Evolutionary conservation across 1,284 basidiomycete species (phyloP).

Genomic region (Fistulinella cinereoalba): DNA sequence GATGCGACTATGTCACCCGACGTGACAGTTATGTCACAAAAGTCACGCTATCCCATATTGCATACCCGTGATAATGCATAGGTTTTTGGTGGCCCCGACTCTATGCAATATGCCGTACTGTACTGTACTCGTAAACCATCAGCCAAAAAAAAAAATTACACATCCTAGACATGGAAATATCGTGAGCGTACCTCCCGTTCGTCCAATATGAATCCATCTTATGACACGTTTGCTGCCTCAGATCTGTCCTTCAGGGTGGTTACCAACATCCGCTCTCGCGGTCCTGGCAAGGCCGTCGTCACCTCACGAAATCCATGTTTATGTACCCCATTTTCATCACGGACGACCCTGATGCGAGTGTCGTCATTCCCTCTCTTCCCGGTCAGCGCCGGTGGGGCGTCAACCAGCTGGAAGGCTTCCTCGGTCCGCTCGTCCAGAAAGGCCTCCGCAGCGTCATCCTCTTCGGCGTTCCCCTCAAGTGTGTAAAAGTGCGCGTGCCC

Average conservation of each 20-base stretch:
- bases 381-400: conserved; percentile 93
- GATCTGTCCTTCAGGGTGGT: conserved; percentile 87
- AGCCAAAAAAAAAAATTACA: too few species aligned
- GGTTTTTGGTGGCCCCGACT: too few species aligned
- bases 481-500: conserved; percentile 64
- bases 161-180: conserved; percentile 23
- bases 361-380: conserved; percentile 75
- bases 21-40: too few species aligned
- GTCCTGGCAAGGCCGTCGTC: conserved; percentile 75
- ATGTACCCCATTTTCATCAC: conserved; percentile 99
- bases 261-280: conserved; percentile 88
- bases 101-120: too few species aligned
- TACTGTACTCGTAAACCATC: too few species aligned
- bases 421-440: conserved; percentile 85
- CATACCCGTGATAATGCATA: too few species aligned
- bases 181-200: conserved; percentile 18
- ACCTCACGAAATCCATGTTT: conserved; percentile 86
- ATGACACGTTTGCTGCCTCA: conserved; percentile 15
- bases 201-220: neutral
- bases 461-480: conserved; percentile 90
- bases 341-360: conserved; percentile 83
- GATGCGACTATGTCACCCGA: too few species aligned
- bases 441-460: conserved; percentile 92
- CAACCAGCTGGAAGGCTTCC: conserved; percentile 85
- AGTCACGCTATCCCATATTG: too few species aligned